Conservation (phyloP, 1,284 basidiomycete genomes). For the Laetiporus sulphureus region DNA sequence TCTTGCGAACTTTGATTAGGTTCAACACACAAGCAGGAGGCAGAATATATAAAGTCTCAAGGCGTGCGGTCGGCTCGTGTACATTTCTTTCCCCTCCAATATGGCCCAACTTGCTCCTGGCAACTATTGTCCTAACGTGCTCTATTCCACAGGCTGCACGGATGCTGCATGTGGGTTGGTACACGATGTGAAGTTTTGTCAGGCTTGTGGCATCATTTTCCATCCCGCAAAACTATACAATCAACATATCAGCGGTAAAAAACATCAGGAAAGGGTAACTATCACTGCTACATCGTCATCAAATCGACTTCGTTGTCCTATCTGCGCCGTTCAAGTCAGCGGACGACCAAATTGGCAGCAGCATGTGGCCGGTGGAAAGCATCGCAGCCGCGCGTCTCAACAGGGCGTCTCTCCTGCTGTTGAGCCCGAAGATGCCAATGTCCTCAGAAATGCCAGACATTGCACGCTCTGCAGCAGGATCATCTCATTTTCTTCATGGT, state of each 20-base stretch:
- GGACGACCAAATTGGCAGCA: slow-evolving; percentile 1
- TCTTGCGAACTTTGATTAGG: no score
- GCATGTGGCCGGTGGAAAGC: slow-evolving; percentile 5
- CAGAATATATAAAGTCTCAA: no score
- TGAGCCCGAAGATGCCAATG: not conserved
- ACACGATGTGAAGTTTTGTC: slow-evolving; percentile 12
- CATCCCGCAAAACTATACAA: not conserved
- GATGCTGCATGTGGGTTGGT: slow-evolving; percentile 4
- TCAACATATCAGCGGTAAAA: slow-evolving; percentile 4
- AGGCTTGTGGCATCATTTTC: slow-evolving; percentile 9
- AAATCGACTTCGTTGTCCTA: slow-evolving; percentile 7
- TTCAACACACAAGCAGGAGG: no score
- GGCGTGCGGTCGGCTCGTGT: no score
- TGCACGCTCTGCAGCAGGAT: slow-evolving; percentile 7
- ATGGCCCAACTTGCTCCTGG: no score
- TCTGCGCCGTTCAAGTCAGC: slow-evolving; percentile 7
- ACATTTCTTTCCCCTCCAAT: no score
- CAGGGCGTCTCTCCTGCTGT: not conserved
- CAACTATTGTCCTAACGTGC: slow-evolving; percentile 4
- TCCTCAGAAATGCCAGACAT: not conserved
- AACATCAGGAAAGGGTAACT: slow-evolving; percentile 1
- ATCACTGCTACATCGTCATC: not conserved
- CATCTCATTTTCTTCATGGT: slow-evolving; percentile 6
- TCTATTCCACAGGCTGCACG: slow-evolving; percentile 10
- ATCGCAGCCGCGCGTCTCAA: slow-evolving; percentile 1